Conservation (phyloP, 129 eudicot species). For the Rutidosis leptorrhynchoides region DNA sequence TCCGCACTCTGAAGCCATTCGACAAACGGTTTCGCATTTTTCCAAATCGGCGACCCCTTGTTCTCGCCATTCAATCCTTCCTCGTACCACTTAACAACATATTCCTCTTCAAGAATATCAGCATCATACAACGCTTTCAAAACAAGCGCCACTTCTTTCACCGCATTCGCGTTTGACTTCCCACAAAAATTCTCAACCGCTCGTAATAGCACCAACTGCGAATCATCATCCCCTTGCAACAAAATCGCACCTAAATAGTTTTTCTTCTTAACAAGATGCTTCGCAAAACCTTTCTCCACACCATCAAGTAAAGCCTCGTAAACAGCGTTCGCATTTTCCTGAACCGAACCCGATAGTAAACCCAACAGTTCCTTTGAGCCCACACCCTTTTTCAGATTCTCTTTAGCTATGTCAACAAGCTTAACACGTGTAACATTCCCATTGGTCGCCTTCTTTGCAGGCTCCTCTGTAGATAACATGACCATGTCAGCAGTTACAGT, state of each 20-base stretch:
- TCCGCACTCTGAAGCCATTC: constrained; percentile 91
- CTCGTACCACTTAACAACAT: constrained; percentile 60
- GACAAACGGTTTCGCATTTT: constrained; percentile 69
- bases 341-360: constrained; percentile 39
- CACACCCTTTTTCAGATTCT: constrained; percentile 42
- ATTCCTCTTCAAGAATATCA: constrained; percentile 70
- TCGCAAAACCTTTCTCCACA: constrained; percentile 59
- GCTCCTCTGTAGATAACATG: constrained; percentile 55
- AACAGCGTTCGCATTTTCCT: constrained; percentile 46
- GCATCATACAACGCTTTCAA: constrained; percentile 62
- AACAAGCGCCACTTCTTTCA: constrained; percentile 62
- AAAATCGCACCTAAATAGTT: constrained; percentile 47
- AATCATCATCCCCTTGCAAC: constrained; percentile 47
- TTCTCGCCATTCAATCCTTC: constrained; percentile 43
- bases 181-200: constrained; percentile 60
- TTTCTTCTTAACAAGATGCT: constrained; percentile 58
- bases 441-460: constrained; percentile 34
- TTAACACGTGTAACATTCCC: constrained; percentile 21
- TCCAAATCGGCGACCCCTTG: constrained; percentile 51
- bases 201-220: constrained; percentile 46
- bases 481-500: constrained; percentile 77
- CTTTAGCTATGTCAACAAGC: constrained; percentile 44
- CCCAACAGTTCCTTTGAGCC: constrained; percentile 37
- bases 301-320: constrained; percentile 66
- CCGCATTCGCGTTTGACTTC: constrained; percentile 46